These are phyloP conservation scores for Ophiostoma quercus DNA, from an alignment of 2,329 filamentous ascomycete genomes.

Conservation along the genomic window DNA sequence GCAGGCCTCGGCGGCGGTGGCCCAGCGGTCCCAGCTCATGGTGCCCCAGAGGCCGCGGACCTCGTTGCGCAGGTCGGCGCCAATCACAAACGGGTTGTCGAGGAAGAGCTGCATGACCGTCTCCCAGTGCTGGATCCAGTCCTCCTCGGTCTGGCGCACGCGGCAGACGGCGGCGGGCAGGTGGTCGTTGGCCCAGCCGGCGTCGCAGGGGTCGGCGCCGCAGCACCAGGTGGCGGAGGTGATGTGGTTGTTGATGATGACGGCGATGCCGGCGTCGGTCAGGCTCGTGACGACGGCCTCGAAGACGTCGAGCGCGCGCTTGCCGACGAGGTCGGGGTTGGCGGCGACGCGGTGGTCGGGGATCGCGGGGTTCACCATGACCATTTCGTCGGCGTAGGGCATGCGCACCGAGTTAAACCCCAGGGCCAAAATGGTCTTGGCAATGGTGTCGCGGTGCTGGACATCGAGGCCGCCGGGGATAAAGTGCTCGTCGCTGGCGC, in stretches of 20 bases:
- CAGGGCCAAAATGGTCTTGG: slow-evolving; percentile 52
- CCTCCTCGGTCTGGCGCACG: slow-evolving; percentile 57
- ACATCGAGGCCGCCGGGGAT: slow-evolving; percentile 60
- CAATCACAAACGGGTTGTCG: slow-evolving; percentile 57
- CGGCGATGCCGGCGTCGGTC: slow-evolving; percentile 57
- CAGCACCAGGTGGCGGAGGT: slow-evolving; percentile 65
- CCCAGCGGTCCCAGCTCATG: slow-evolving; percentile 62
- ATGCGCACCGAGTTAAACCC: slow-evolving; percentile 67
- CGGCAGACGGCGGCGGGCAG: slow-evolving; percentile 53
- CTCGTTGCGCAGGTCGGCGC: slow-evolving; percentile 63
- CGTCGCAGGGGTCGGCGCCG: slow-evolving; percentile 62
- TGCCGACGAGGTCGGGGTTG: slow-evolving; percentile 55
- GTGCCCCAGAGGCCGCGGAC: slow-evolving; percentile 64
- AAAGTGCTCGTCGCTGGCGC: slow-evolving; percentile 61
- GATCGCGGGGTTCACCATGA: slow-evolving; percentile 54
- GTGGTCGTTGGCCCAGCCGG: slow-evolving; percentile 61
- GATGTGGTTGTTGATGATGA: slow-evolving; percentile 67
- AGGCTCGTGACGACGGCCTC: slow-evolving; percentile 54
- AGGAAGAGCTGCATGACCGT: slow-evolving; percentile 56
- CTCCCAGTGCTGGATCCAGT: slow-evolving; percentile 64
- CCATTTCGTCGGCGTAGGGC: slow-evolving; percentile 65
- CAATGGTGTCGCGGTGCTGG: slow-evolving; percentile 57
- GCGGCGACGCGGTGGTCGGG: slow-evolving; percentile 47
- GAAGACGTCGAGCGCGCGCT: slow-evolving; percentile 56
- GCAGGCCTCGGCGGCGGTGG: slow-evolving; percentile 57